A percentile compares a stretch with the other conserved stretches of the same genome.
Conservation (phyloP, 257 asterid species). For the Nicotiana tabacum region DNA sequence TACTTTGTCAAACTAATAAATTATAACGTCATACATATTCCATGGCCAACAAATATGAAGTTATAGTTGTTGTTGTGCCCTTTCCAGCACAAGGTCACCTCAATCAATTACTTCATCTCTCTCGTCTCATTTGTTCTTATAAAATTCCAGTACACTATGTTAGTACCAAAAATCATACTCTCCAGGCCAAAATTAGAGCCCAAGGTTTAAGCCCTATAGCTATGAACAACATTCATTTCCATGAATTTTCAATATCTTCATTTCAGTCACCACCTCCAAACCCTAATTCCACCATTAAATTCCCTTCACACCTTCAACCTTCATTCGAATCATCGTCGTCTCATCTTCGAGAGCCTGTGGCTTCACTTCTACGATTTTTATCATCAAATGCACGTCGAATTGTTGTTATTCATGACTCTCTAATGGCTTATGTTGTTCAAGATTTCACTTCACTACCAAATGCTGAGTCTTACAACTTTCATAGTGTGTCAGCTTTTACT, state of each 20-base stretch:
- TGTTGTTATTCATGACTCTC: slow-evolving; percentile 40
- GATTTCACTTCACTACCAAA: slow-evolving; percentile 34
- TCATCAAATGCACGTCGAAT: slow-evolving; percentile 24
- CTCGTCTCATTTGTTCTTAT: slow-evolving; percentile 48
- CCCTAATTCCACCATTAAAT: slow-evolving; percentile 18
- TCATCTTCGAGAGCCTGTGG: slow-evolving; percentile 38
- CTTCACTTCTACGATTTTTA: slow-evolving; percentile 24
- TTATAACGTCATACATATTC: not conserved
- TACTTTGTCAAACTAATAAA: not conserved
- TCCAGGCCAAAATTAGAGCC: slow-evolving; percentile 46
- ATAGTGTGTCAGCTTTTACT: slow-evolving; percentile 49
- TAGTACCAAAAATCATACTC: slow-evolving; percentile 43
- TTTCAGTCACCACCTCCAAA: slow-evolving; percentile 28
- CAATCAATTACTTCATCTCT: slow-evolving; percentile 74
- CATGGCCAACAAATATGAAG: slow-evolving; percentile 13
- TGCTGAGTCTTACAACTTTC: slow-evolving; percentile 46
- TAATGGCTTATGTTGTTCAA: slow-evolving; percentile 55
- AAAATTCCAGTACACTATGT: slow-evolving; percentile 44
- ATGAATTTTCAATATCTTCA: slow-evolving; percentile 25
- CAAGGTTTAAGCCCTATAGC: slow-evolving; percentile 42
- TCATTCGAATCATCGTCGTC: slow-evolving; percentile 25
- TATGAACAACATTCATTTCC: slow-evolving; percentile 39
- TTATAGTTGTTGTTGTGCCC: slow-evolving; percentile 55
- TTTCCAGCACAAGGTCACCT: slow-evolving; percentile 77
- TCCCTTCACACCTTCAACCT: slow-evolving; percentile 47